Conservation (phyloP, 2,329 filamentous ascomycete species). For the Piedraia hortae region DNA sequence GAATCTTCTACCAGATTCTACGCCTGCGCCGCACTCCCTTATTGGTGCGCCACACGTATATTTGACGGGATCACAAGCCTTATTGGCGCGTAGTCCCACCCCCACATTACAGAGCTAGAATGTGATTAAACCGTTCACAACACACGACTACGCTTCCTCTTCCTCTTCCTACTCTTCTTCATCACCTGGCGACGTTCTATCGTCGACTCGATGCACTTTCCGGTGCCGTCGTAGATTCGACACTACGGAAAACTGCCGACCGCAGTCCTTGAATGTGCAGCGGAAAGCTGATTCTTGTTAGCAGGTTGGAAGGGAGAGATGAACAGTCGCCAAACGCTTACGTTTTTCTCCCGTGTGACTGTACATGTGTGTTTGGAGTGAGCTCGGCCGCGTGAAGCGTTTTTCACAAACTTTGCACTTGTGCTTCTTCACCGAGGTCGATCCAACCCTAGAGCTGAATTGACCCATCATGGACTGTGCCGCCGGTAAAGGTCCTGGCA, state of each 20-base stretch:
- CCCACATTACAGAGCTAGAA: no score
- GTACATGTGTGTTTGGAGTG: slow-evolving; percentile 92
- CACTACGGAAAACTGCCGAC: slow-evolving; percentile 87
- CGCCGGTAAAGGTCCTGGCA: no score
- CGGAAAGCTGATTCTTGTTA: slow-evolving; percentile 40
- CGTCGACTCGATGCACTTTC: slow-evolving; percentile 75
- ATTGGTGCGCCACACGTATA: no score
- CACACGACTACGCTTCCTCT: no score
- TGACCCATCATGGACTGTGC: slow-evolving; percentile 97
- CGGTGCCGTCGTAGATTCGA: slow-evolving; percentile 83
- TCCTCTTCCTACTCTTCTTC: no score
- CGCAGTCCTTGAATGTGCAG: slow-evolving; percentile 83
- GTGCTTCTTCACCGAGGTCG: slow-evolving; percentile 95
- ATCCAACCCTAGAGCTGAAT: slow-evolving; percentile 88
- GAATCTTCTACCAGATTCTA: no score
- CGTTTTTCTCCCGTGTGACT: slow-evolving; percentile 96
- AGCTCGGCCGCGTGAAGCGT: slow-evolving; percentile 82
- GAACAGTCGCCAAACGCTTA: slow-evolving; percentile 22
- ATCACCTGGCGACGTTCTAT: slow-evolving; percentile 21
- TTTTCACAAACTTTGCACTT: slow-evolving; percentile 99
- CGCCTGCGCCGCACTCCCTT: no score
- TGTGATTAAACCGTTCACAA: no score
- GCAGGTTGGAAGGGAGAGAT: slow-evolving; percentile 8
- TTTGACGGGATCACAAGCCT: no score
- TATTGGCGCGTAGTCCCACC: no score